phyloP scores from a whole-genome alignment of 139 green algal species.

The Picochlorum sp. region DNA sequence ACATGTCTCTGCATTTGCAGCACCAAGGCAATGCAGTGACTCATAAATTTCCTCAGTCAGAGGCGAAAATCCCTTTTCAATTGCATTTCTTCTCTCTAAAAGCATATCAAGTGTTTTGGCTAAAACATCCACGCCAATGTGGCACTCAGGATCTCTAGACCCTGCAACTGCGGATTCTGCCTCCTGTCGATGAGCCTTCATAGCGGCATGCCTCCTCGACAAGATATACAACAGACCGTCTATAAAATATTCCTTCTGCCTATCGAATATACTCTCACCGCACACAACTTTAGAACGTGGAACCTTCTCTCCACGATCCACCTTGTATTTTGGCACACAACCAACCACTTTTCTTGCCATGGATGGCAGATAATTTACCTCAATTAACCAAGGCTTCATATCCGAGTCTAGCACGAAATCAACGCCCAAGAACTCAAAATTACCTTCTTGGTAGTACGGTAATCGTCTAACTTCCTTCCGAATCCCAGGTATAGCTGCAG shows the following conservation, averaged over 20 bases:
- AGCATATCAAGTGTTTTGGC: background rate
- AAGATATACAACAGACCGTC: slow-evolving; percentile 41
- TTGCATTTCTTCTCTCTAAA: background rate
- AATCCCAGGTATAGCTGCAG: slow-evolving; percentile 22
- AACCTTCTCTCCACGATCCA: background rate
- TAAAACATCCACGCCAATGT: background rate
- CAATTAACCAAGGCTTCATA: slow-evolving; percentile 52
- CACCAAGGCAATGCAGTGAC: background rate
- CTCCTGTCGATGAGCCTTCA: background rate
- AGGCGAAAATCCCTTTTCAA: background rate
- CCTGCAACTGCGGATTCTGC: too few relatives aligned
- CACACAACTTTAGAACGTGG: background rate
- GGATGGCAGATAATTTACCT: slow-evolving; percentile 61
- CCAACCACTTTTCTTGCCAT: slow-evolving; percentile 42
- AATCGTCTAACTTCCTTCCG: slow-evolving; percentile 6
- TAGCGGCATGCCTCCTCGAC: background rate
- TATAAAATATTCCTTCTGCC: slow-evolving; percentile 56
- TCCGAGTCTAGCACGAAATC: slow-evolving; percentile 62
- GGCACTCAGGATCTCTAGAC: too few relatives aligned
- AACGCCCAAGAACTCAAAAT: slow-evolving; percentile 53
- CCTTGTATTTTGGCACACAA: background rate
- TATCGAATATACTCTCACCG: slow-evolving; percentile 36
- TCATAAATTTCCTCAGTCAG: background rate
- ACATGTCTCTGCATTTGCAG: too few relatives aligned
- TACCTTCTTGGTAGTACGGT: background rate